Conservation (phyloP, 108 stramenopile genomes). For the Skeletonema marinoi region DNA sequence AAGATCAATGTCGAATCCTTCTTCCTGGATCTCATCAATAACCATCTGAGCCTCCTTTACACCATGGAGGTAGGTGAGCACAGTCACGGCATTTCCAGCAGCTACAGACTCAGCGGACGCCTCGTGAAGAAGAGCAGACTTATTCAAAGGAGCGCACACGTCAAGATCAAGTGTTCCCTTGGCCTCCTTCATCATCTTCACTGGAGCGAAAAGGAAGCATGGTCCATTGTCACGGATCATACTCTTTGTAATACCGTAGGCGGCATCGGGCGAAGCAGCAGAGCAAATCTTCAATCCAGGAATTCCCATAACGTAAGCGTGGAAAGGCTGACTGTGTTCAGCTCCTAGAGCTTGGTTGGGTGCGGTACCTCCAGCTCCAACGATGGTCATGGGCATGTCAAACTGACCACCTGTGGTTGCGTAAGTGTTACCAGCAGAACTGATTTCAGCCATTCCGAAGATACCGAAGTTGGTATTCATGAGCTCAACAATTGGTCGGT, state of each 20-base stretch:
- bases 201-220: conserved; percentile 97
- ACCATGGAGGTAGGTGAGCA: conserved; percentile 97
- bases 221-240: conserved; percentile 99
- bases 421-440: conserved; percentile 97
- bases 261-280: conserved; percentile 94
- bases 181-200: conserved; percentile 98
- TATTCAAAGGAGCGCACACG: conserved; percentile 93
- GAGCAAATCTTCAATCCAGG: conserved; percentile 99
- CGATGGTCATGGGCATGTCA: conserved; percentile 99
- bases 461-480: conserved; percentile 99
- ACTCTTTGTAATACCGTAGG: conserved; percentile 96
- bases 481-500: conserved; percentile 97
- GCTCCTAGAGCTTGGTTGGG: conserved; percentile 98
- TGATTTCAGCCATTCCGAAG: conserved; percentile 98
- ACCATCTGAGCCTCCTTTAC: conserved; percentile 91
- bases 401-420: conserved; percentile 98
- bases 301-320: conserved; percentile 99
- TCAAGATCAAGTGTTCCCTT: conserved; percentile 91
- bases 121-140: conserved; percentile 87
- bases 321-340: conserved; percentile 98
- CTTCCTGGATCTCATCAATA: conserved; percentile 84
- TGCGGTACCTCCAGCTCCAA: conserved; percentile 97
- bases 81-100: conserved; percentile 91
- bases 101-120: conserved; percentile 81
- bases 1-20: conserved; percentile 96